Evolutionary conservation across 208 protist genomes (phyloP), one percentile per base, ranked within the genome.

Genomic region (Trypanosoma theileri): DNA sequence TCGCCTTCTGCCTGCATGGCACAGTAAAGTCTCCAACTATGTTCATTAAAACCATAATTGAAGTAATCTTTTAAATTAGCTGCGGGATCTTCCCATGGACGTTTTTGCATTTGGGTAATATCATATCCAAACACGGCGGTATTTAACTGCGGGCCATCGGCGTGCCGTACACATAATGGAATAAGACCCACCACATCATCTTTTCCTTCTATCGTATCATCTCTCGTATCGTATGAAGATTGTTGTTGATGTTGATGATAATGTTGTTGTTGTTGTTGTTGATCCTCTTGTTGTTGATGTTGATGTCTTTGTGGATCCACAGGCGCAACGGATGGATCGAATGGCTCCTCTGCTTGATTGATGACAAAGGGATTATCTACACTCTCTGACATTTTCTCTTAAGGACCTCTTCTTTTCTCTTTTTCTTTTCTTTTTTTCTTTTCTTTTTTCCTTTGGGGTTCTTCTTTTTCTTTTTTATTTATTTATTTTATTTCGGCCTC

Each of bases 41-140:
- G 74, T 65, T 94, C 88, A 59, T 94, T 89, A 68, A 96, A 96
- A 24, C 91, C 91, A 71, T 94, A 96, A 80, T 96, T 96, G 73
- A 96, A 96, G 84, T 94, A 96, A 57, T 96, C 91, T 65, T 61
- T 83, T 28, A 81, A 50, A 72, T 93, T 93, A n/a, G 80, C 90
- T 0, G 70, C 86, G 1, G 90, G 90, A 45, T 89, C 80, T 12
- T 78, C 71, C 88, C 90, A 96, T 16, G 90, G 90, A 19, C 87
- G 80, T 53, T 82, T 76, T 55, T 80, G 61, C 87, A 96, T 96
- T 50, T 88, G 78, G 3, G 77, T 80, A 51, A 92, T 89, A 67
- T 96, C 87, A 69, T 96, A 96, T 16, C 90, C 90, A 61, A 86
- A 96, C 8, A 82, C 84, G 31, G 85, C 75, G 41, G 71, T 83